A percentile compares a stretch with the other conserved stretches of the same genome.
Conservation (phyloP, 225 moss, liverwort and hornwort species). For the Pleurozium schreberi region DNA sequence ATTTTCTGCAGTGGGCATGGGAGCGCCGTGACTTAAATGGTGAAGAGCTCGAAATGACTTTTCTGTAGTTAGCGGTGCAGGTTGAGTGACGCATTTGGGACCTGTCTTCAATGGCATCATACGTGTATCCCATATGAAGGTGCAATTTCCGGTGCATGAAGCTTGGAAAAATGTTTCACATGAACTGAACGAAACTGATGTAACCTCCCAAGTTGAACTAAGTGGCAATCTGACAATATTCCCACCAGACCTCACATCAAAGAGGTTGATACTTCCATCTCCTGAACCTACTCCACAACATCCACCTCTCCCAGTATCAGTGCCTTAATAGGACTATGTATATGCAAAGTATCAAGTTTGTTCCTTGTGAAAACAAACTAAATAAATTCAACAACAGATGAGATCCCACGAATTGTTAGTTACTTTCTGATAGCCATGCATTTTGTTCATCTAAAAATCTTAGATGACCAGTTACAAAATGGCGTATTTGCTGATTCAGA, state of each 20-base stretch:
- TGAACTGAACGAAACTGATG: slow-evolving; percentile 78
- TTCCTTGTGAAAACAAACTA: neutral
- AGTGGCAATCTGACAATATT: slow-evolving; percentile 69
- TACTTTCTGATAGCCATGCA: neutral
- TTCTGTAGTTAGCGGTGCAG: slow-evolving; percentile 32
- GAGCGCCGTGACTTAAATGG: slow-evolving; percentile 72
- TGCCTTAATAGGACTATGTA: neutral
- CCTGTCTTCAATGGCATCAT: slow-evolving; percentile 78
- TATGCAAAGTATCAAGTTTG: neutral
- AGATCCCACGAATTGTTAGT: neutral
- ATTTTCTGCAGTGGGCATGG: slow-evolving; percentile 88
- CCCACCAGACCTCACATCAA: slow-evolving; percentile 67
- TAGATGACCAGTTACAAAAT: neutral
- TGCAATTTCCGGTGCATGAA: slow-evolving; percentile 76
- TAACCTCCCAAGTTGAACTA: slow-evolving; percentile 72
- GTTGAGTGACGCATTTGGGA: slow-evolving; percentile 33
- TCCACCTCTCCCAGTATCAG: neutral
- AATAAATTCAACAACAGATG: neutral
- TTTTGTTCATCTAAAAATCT: neutral
- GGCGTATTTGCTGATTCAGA: neutral
- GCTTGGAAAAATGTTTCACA: slow-evolving; percentile 83
- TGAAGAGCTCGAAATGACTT: slow-evolving; percentile 66
- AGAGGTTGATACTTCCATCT: slow-evolving; percentile 69
- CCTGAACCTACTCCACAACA: slow-evolving; percentile 56
- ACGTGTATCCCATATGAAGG: slow-evolving; percentile 79